Percentiles rank a stretch among this genome's conserved stretches.
Evolutionary conservation across 345 rosid genomes (phyloP).

Genomic region (Ceriops tagal): DNA sequence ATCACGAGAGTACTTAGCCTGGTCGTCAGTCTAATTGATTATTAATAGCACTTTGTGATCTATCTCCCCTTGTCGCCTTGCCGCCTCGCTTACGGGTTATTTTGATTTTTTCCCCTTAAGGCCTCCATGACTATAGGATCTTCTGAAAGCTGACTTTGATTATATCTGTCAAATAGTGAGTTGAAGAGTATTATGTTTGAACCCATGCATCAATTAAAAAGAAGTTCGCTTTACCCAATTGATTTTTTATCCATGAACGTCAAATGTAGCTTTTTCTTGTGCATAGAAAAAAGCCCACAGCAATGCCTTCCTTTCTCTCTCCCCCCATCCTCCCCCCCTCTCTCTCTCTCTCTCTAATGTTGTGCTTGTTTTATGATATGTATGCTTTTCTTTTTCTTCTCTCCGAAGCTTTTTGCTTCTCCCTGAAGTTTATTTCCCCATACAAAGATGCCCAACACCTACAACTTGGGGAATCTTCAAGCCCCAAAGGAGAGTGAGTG

Average conservation of each 20-base stretch:
- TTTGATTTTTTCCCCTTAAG: too few relatives aligned
- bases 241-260: constrained; percentile 37
- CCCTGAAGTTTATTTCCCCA: constrained; percentile 17
- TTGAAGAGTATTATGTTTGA: too few relatives aligned
- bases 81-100: too few relatives aligned
- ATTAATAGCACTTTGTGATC: too few relatives aligned
- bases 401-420: constrained; percentile 25
- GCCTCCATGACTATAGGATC: constrained; percentile 13
- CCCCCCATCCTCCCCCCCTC: neutral
- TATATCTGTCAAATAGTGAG: neutral
- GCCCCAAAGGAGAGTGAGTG: constrained; percentile 28
- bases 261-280: constrained; percentile 32
- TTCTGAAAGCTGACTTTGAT: constrained; percentile 12
- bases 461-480: constrained; percentile 47
- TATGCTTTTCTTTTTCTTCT: constrained; percentile 28
- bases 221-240: constrained; percentile 3
- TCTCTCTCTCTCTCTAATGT: constrained; percentile 5
- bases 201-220: too few relatives aligned
- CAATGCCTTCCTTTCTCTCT: neutral
- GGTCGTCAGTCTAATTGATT: too few relatives aligned
- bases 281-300: constrained; percentile 43
- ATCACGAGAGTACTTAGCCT: too few relatives aligned
- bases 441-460: constrained; percentile 31
- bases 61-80: too few relatives aligned
- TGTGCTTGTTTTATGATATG: neutral